Base-by-base conservation (phyloP, 768 basidiomycete species). In the Hydnomerulius pinastri region DNA sequence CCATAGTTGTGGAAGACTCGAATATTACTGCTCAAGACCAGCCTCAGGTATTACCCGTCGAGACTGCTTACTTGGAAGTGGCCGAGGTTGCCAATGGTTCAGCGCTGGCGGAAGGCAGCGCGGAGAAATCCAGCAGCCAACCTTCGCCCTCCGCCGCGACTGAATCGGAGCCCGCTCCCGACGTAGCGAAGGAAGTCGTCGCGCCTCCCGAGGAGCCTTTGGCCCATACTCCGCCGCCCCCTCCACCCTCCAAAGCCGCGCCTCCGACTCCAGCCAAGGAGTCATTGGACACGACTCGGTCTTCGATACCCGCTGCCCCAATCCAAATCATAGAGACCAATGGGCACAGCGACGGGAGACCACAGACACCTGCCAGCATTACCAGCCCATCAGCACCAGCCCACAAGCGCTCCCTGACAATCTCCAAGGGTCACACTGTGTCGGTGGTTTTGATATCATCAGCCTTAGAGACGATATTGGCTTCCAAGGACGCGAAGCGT, bases 401-500 rank as follows among this genome's bases (percentile, higher is more conserved):
- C 37, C 83, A 85, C 58, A 77, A 68, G 56, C 76, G 80, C 38
- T 83, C 84, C 4, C 64, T 85, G 61, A 85, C 83, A 37, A 77
- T 85, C 47, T 81, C 82, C 54, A 81, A 76, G 63, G 89, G 90
- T 6, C 78, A 82, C 58, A 84, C 80, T 7, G 87, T 92, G 35
- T 92, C 90, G 2, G 78, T 85, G 36, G 87, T 91, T 20, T 77
- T 93, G 43, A 89, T 93, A 56, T 79, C 87, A 5, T 87, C 90
- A 11, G 92, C 94, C 4, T 70, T 97, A 52, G 91, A 96, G 63
- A 83, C 82, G 7, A 94, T 97, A 64, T 82, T 86, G 30, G 74
- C 86, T 11, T 96, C 94, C 0, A 90, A 87, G 63, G 94, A 96
- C 64, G 93, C 93, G 12, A 92, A 85, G 55, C 83, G 89, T 28